Conservation (phyloP, 192 early-diverging fungal genomes). For the Borealophlyctis nickersoniae region DNA sequence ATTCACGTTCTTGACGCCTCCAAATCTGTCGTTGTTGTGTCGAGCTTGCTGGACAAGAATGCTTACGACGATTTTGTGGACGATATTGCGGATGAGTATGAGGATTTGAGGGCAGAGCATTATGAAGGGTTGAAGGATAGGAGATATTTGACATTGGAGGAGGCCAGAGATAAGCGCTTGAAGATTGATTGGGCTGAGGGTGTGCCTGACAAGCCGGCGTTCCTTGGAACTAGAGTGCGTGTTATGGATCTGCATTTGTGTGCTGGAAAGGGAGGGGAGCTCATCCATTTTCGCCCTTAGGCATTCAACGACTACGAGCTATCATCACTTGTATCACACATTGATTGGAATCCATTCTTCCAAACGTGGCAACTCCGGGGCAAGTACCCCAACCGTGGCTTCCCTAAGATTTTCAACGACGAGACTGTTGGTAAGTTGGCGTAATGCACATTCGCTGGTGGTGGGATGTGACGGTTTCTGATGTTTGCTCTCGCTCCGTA, state of each 20-base stretch:
- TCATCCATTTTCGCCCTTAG: not conserved
- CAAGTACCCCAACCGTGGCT: constrained; percentile 95
- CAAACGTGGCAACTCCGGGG: constrained; percentile 96
- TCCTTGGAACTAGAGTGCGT: constrained; percentile 72
- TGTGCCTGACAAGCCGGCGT: constrained; percentile 73
- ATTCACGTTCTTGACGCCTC: constrained; percentile 91
- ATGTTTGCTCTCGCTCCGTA: not conserved
- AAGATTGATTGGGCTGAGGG: constrained; percentile 71
- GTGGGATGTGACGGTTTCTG: too few relatives aligned
- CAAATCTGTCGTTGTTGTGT: constrained; percentile 85
- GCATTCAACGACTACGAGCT: constrained; percentile 74
- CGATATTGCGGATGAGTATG: constrained; percentile 89
- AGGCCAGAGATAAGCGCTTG: constrained; percentile 62
- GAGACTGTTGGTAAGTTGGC: constrained; percentile 62
- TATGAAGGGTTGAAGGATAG: constrained; percentile 88
- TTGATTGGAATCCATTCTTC: constrained; percentile 99
- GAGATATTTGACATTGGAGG: constrained; percentile 66
- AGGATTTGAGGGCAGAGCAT: constrained; percentile 88
- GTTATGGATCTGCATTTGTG: constrained; percentile 3
- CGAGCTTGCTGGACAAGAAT: constrained; percentile 76
- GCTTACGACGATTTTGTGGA: constrained; percentile 81
- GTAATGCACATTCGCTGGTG: too few relatives aligned
- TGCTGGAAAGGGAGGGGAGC: too few relatives aligned
- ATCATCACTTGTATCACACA: constrained; percentile 70
- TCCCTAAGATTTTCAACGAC: constrained; percentile 96